phyloP scores from a whole-genome alignment of 352 stramenopile species.

The Peronosclerospora sorghi region DNA sequence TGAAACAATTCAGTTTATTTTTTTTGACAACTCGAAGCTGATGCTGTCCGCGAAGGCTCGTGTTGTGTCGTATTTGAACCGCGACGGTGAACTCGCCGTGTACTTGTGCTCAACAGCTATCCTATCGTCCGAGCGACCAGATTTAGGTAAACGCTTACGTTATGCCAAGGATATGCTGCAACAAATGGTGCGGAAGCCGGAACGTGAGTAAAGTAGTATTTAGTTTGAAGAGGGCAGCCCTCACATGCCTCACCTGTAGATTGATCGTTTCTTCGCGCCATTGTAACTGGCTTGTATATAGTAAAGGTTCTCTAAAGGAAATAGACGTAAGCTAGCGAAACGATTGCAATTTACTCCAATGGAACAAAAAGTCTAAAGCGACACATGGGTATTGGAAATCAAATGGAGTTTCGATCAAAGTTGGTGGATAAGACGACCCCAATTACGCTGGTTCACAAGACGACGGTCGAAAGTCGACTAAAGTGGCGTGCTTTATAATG shows the following conservation, averaged over 20 bases:
- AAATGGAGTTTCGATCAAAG: too few relatives aligned
- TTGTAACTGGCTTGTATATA: slow-evolving; percentile 28
- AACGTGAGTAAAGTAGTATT: slow-evolving; percentile 14
- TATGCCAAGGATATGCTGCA: slow-evolving; percentile 97
- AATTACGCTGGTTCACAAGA: too few relatives aligned
- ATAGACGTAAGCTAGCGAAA: too few relatives aligned
- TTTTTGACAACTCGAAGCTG: slow-evolving; percentile 95
- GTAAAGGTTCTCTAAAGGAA: slow-evolving; percentile 1
- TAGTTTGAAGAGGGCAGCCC: background rate
- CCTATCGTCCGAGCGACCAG: slow-evolving; percentile 41
- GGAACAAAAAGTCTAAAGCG: too few relatives aligned
- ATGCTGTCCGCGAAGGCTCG: slow-evolving; percentile 87
- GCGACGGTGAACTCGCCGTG: slow-evolving; percentile 49
- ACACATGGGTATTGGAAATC: too few relatives aligned
- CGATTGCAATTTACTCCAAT: too few relatives aligned
- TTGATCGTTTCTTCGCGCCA: slow-evolving; percentile 13
- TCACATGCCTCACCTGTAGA: slow-evolving; percentile 10
- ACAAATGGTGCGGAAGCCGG: slow-evolving; percentile 67
- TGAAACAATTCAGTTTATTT: slow-evolving; percentile 91
- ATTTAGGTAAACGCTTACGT: slow-evolving; percentile 65
- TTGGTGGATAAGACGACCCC: too few relatives aligned
- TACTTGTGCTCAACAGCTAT: slow-evolving; percentile 44
- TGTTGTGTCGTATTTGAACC: slow-evolving; percentile 84
- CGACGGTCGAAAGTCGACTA: too few relatives aligned
- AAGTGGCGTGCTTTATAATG: too few relatives aligned